Conservation (phyloP, 768 basidiomycete genomes). For the Harrya chromipes region DNA sequence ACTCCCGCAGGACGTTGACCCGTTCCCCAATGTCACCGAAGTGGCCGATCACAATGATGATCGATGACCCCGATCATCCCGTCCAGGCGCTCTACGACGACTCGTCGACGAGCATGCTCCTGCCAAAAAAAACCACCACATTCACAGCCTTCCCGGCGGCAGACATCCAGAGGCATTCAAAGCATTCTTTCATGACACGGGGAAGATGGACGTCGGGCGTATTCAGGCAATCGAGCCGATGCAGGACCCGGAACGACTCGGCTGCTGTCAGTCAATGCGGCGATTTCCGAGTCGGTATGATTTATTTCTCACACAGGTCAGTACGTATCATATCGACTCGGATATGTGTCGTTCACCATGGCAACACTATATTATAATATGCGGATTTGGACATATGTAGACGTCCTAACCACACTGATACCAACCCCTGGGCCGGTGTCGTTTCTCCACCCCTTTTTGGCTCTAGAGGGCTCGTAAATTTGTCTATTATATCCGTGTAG, state of each 20-base stretch:
- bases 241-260: conserved; percentile 40
- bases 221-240: conserved; percentile 28
- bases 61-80: conserved; percentile 32
- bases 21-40: conserved; percentile 38
- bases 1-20: conserved; percentile 38
- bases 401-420: conserved; percentile 56
- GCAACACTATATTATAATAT: not conserved
- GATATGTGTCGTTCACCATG: not conserved
- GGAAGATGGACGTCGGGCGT: conserved; percentile 16
- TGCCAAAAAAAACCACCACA: conserved; percentile 28
- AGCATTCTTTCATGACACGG: conserved; percentile 16
- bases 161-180: conserved; percentile 19
- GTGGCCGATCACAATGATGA: conserved; percentile 13
- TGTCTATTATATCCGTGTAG: conserved; percentile 57
- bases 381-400: conserved; percentile 51
- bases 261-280: conserved; percentile 51
- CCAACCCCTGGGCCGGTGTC: conserved; percentile 52
- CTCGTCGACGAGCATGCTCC: too few species aligned
- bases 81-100: conserved; percentile 40
- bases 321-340: conserved; percentile 16
- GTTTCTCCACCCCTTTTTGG: conserved; percentile 64
- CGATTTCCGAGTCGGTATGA: conserved; percentile 53
- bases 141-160: conserved; percentile 10
- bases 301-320: conserved; percentile 59
- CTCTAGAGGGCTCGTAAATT: conserved; percentile 57